These are phyloP conservation scores for Trifolium pratense DNA, from an alignment of 306 rosid species.

Conservation along the genomic window DNA sequence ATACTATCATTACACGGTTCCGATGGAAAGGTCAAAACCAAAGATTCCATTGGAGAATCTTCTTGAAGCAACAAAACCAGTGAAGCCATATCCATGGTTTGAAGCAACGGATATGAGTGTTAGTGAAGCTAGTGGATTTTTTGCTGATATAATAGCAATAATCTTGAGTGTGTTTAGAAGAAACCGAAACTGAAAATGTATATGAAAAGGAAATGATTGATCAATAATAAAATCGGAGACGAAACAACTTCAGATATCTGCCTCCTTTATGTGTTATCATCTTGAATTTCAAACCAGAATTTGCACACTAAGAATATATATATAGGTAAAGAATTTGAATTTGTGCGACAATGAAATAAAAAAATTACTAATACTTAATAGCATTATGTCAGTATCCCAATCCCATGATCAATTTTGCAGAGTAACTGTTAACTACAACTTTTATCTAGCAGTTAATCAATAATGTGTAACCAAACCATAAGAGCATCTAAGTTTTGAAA, in stretches of 20 bases:
- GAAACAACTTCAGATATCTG: background rate
- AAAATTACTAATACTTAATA: too few species aligned
- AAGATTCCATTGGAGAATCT: slow-evolving; percentile 48
- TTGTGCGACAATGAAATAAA: too few species aligned
- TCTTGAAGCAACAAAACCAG: slow-evolving; percentile 59
- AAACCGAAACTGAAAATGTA: background rate
- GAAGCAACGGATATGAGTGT: slow-evolving; percentile 53
- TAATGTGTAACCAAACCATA: too few species aligned
- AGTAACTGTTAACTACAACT: too few species aligned
- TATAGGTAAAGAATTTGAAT: too few species aligned
- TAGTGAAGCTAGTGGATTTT: background rate
- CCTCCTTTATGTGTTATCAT: too few species aligned
- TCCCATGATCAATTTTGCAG: too few species aligned
- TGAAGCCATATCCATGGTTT: slow-evolving; percentile 62
- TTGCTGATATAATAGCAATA: slow-evolving; percentile 22
- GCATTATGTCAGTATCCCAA: too few species aligned
- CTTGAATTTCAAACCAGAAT: too few species aligned
- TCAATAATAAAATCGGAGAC: background rate
- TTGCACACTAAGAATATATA: too few species aligned
- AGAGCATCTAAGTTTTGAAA: background rate
- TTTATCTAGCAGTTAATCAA: too few species aligned
- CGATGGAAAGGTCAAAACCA: slow-evolving; percentile 61
- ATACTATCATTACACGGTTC: slow-evolving; percentile 55
- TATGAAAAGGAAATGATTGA: background rate
- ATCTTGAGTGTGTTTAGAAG: slow-evolving; percentile 14